Evolutionary conservation across 2,329 filamentous ascomycete species (phyloP).

Genomic region (Ustulina deusta): DNA sequence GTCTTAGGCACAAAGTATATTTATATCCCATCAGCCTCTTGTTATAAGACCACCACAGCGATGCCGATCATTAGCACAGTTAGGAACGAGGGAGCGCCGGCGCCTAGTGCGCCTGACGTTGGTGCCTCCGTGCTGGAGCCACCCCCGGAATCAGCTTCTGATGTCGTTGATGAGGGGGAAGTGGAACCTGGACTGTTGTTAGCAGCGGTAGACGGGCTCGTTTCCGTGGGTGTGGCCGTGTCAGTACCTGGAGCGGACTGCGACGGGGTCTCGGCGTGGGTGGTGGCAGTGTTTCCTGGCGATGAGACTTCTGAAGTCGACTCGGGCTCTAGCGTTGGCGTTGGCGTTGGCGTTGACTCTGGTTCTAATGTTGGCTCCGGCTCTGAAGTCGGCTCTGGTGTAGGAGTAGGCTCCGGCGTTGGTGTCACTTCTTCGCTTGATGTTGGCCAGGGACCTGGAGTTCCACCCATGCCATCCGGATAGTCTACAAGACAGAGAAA

Average conservation of each 20-base stretch:
- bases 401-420: constrained; percentile 7
- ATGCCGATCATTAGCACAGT: constrained; percentile 7
- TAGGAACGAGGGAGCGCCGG: not conserved
- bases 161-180: not conserved
- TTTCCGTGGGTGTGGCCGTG: not conserved
- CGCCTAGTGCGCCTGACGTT: not conserved
- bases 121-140: constrained; percentile 4
- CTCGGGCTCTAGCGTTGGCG: not conserved
- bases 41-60: constrained; percentile 7
- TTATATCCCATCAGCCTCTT: not conserved
- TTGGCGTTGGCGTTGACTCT: not conserved
- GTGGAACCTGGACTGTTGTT: not conserved
- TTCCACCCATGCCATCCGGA: constrained; percentile 28
- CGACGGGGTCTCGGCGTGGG: constrained; percentile 4
- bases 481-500: constrained; percentile 18
- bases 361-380: constrained; percentile 3
- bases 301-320: not conserved
- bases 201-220: not conserved
- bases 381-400: constrained; percentile 20
- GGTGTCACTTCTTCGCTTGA: constrained; percentile 16
- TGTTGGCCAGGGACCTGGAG: constrained; percentile 25
- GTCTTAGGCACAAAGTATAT: not conserved
- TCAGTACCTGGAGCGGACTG: constrained; percentile 2
- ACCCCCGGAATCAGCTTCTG: not conserved
- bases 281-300: not conserved